Conservation (phyloP, 768 basidiomycete species). For the Exsudoporus frostii region DNA sequence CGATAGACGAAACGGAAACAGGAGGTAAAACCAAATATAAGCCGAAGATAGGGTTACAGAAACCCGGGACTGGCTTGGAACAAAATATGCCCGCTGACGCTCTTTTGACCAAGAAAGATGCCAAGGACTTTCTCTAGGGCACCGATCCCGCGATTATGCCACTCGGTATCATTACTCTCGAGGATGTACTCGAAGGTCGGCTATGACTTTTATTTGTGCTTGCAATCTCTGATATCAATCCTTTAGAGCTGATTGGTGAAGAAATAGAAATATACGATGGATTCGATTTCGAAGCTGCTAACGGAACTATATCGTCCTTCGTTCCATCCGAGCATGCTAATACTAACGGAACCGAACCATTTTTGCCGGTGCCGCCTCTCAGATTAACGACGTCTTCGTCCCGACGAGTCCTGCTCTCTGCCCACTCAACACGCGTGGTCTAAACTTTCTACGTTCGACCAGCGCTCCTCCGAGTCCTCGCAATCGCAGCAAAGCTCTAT, state of each 20-base stretch:
- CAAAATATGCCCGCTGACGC: conserved; percentile 91
- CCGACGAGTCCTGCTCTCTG: conserved; percentile 31
- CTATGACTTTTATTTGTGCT: neutral
- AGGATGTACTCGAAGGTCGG: conserved; percentile 86
- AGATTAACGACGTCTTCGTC: conserved; percentile 6
- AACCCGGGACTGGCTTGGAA: conserved; percentile 49
- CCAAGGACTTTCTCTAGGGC: conserved; percentile 78
- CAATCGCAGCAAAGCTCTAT: conserved; percentile 14
- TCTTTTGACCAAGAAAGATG: conserved; percentile 68
- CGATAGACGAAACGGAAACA: conserved; percentile 10
- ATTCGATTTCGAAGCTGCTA: conserved; percentile 78
- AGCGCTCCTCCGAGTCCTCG: conserved; percentile 59
- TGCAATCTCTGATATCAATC: neutral
- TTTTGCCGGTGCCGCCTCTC: conserved; percentile 2
- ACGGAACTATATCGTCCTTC: conserved; percentile 47
- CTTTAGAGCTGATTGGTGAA: conserved; percentile 81
- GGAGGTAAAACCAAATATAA: conserved; percentile 19
- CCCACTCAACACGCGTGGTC: conserved; percentile 43
- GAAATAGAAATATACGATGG: conserved; percentile 94
- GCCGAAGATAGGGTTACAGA: conserved; percentile 29
- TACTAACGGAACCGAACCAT: conserved; percentile 28
- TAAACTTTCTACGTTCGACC: conserved; percentile 51
- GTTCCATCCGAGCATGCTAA: conserved; percentile 31
- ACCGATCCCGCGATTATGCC: conserved; percentile 82
- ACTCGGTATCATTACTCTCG: conserved; percentile 88